These are phyloP conservation scores for Paraphoma chrysanthemicola DNA, from an alignment of 2,329 filamentous ascomycete genomes.

Conservation along the genomic window DNA sequence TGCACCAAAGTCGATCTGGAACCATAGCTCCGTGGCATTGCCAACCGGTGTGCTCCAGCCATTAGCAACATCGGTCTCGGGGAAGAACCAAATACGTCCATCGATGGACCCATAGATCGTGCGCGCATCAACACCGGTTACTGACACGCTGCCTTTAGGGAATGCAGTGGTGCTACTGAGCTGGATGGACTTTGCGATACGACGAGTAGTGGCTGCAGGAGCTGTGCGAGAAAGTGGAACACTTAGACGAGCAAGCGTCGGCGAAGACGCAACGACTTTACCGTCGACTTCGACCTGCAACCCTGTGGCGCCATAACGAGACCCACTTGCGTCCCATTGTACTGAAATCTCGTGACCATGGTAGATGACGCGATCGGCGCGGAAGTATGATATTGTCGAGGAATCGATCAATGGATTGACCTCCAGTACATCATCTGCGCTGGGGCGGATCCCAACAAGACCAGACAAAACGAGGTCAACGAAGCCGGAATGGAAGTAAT, in stretches of 20 bases:
- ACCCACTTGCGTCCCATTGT: slow-evolving; percentile 50
- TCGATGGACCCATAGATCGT: slow-evolving; percentile 49
- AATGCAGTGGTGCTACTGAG: slow-evolving; percentile 36
- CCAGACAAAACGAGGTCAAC: slow-evolving; percentile 52
- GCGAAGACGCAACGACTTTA: slow-evolving; percentile 36
- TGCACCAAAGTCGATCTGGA: slow-evolving; percentile 46
- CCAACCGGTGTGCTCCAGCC: slow-evolving; percentile 47
- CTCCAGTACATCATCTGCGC: slow-evolving; percentile 48
- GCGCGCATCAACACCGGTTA: slow-evolving; percentile 23
- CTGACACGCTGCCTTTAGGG: slow-evolving; percentile 43
- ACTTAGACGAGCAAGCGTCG: slow-evolving; percentile 31
- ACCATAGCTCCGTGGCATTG: slow-evolving; percentile 44
- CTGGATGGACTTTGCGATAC: slow-evolving; percentile 48
- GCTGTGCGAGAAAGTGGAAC: slow-evolving; percentile 24
- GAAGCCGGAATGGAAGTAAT: slow-evolving; percentile 57
- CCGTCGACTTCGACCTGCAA: slow-evolving; percentile 48
- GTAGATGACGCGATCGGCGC: slow-evolving; percentile 51
- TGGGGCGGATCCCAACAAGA: slow-evolving; percentile 52
- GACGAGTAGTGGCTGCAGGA: slow-evolving; percentile 35
- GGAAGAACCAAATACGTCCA: slow-evolving; percentile 51
- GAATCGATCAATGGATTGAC: slow-evolving; percentile 50
- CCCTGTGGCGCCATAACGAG: slow-evolving; percentile 39
- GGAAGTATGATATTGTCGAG: slow-evolving; percentile 48
- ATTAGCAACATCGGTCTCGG: slow-evolving; percentile 44
- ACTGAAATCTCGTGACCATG: slow-evolving; percentile 52